These are phyloP conservation scores for Gnetum montanum DNA, from an alignment of 75 land plant genomes.

Conservation along the genomic window DNA sequence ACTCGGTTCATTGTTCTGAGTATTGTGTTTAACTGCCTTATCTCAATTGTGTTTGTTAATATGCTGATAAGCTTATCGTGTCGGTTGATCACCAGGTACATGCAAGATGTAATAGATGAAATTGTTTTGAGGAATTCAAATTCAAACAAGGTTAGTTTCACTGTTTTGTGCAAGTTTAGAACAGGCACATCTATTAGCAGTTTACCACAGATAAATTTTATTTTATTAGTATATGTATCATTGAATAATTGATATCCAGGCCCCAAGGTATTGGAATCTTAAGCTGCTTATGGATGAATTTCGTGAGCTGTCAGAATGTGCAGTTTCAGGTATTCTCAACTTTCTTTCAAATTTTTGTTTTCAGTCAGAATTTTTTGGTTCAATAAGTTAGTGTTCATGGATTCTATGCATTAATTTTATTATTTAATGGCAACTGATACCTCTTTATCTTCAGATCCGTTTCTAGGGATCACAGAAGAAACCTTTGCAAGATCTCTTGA, in stretches of 20 bases:
- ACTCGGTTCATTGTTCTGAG: too few relatives aligned
- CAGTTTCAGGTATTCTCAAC: constrained; percentile 27
- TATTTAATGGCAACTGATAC: too few relatives aligned
- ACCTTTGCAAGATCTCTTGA: constrained; percentile 38
- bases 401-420: too few relatives aligned
- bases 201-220: neutral
- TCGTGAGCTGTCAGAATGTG: constrained; percentile 26
- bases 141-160: constrained; percentile 42
- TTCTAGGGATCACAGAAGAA: constrained; percentile 49
- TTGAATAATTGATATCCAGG: constrained; percentile 24
- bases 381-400: too few relatives aligned
- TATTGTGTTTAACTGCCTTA: too few relatives aligned
- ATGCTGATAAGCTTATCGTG: too few relatives aligned
- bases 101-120: constrained; percentile 97
- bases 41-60: too few relatives aligned
- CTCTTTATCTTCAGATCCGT: constrained; percentile 49
- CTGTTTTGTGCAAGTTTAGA: neutral
- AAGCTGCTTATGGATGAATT: constrained; percentile 60
- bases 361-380: too few relatives aligned
- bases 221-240: neutral
- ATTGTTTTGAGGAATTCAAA: constrained; percentile 56
- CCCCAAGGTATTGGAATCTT: constrained; percentile 70
- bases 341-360: too few relatives aligned
- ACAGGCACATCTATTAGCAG: neutral
- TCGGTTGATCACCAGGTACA: constrained; percentile 67